phyloP scores from a whole-genome alignment of 1,139 yeast genomes.

The Arxiozyma bovina region DNA sequence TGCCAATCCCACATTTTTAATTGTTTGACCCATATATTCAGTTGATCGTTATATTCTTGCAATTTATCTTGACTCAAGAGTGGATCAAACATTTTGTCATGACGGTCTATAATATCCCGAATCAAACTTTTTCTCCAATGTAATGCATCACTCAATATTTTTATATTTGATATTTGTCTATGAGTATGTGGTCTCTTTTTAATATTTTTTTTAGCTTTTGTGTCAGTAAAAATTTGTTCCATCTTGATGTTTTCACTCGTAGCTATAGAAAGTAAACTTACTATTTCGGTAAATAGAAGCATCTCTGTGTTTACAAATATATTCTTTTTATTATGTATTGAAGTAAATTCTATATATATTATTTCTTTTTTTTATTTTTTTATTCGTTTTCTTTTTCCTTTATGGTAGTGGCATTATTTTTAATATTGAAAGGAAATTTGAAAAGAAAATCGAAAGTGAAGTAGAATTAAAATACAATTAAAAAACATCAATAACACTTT shows the following conservation, averaged over 20 bases:
- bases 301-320: too few species aligned
- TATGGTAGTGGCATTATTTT: too few species aligned
- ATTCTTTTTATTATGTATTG: too few species aligned
- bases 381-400: too few species aligned
- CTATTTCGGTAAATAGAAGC: not conserved
- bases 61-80: conserved; percentile 52
- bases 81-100: conserved; percentile 58
- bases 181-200: conserved; percentile 1
- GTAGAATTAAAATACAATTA: too few species aligned
- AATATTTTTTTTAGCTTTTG: not conserved
- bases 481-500: too few species aligned
- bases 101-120: conserved; percentile 53
- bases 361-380: too few species aligned
- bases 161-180: conserved; percentile 32
- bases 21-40: conserved; percentile 61
- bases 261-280: too few species aligned
- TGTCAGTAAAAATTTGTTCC: not conserved
- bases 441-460: not conserved
- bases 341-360: too few species aligned
- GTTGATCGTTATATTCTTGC: conserved; percentile 66
- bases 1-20: conserved; percentile 72
- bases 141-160: conserved; percentile 50
- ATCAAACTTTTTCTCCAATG: conserved; percentile 57
- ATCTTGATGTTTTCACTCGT: not conserved
- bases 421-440: not conserved